phyloP scores from a whole-genome alignment of 164 flowering plant genomes.

The Aristolochia contorta region DNA sequence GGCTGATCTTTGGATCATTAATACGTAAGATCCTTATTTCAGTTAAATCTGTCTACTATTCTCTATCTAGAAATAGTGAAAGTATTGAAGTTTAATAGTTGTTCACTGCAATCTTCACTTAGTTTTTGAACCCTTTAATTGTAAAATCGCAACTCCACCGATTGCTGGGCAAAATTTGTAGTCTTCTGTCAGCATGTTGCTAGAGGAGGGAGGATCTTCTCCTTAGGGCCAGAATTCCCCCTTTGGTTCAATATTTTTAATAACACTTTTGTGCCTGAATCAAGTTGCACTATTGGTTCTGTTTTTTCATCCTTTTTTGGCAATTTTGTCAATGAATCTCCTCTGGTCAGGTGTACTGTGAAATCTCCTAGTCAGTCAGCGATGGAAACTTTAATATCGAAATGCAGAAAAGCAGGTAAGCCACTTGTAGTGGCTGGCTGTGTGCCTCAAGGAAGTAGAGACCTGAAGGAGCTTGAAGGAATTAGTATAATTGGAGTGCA shows the following conservation, averaged over 20 bases:
- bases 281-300: no score
- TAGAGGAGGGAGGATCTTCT: no score
- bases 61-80: not conserved
- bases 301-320: no score
- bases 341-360: slow-evolving; percentile 81
- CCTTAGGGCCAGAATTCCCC: no score
- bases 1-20: slow-evolving; percentile 93
- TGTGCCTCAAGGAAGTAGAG: slow-evolving; percentile 98
- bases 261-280: no score
- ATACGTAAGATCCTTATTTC: slow-evolving; percentile 48
- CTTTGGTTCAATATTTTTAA: no score
- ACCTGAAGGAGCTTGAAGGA: slow-evolving; percentile 91
- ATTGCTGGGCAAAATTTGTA: no score
- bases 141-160: no score
- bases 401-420: slow-evolving; percentile 61
- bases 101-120: no score
- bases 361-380: slow-evolving; percentile 99
- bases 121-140: no score
- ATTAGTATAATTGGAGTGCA: slow-evolving; percentile 97
- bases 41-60: not conserved
- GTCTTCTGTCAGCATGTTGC: no score
- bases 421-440: slow-evolving; percentile 98
- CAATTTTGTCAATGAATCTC: slow-evolving; percentile 9
- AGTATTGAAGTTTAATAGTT: not conserved
- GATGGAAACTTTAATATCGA: slow-evolving; percentile 83